A percentile compares a stretch with the other conserved stretches of the same genome.
phyloP scores from a whole-genome alignment of 139 green algal genomes.

The Chlorella sp. region DNA sequence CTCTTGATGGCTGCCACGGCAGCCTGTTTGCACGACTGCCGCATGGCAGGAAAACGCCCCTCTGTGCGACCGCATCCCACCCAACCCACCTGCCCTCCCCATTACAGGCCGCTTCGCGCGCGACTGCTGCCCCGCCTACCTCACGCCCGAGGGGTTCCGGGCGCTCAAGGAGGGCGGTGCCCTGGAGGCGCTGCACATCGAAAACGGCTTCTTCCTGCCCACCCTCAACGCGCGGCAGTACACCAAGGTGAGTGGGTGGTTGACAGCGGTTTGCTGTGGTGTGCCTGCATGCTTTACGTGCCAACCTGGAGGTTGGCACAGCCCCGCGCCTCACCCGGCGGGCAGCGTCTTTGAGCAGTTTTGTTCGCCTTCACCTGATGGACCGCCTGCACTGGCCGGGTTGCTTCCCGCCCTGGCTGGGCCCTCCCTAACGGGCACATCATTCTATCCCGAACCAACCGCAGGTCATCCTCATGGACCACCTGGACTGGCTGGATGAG shows the following conservation, averaged over 20 bases:
- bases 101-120: slow-evolving; percentile 73
- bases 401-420: no score
- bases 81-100: not conserved
- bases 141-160: slow-evolving; percentile 80
- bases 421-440: no score
- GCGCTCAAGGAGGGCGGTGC: slow-evolving; percentile 72
- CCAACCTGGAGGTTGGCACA: no score
- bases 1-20: no score
- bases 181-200: slow-evolving; percentile 80
- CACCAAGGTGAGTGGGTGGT: slow-evolving; percentile 72
- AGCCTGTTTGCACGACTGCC: no score
- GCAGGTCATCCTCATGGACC: slow-evolving; percentile 99
- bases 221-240: slow-evolving; percentile 89
- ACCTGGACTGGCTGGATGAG: slow-evolving; percentile 94
- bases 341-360: no score
- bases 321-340: no score
- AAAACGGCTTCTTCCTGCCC: slow-evolving; percentile 88
- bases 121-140: slow-evolving; percentile 95
- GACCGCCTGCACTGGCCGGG: not conserved
- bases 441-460: no score
- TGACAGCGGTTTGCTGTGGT: no score
- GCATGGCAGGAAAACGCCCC: not conserved
- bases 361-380: no score
- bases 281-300: no score
- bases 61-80: not conserved